phyloP scores from a whole-genome alignment of 805 yeast genomes.

The Nakazawaea ernobii region DNA sequence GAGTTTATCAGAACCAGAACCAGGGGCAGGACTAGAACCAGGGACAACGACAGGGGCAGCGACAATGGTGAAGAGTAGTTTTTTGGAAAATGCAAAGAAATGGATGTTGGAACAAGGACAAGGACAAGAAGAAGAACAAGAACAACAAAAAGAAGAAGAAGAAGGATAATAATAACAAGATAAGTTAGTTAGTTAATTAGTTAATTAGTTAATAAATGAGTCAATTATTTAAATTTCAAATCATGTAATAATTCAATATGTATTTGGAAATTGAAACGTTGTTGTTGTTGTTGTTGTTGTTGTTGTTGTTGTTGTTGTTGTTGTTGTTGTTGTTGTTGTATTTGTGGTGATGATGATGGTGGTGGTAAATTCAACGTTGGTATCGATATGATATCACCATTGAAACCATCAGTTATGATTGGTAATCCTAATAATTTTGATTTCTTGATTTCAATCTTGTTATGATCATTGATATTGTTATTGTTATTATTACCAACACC shows the following conservation, averaged over 20 bases:
- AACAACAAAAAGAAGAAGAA: too few species aligned
- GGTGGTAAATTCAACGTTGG: not conserved
- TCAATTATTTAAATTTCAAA: too few species aligned
- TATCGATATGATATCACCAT: not conserved
- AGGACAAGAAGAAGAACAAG: not conserved
- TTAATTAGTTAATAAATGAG: too few species aligned
- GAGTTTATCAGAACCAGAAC: too few species aligned
- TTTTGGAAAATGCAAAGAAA: conserved; percentile 37
- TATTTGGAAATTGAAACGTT: too few species aligned
- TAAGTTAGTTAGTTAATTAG: too few species aligned
- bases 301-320: not conserved
- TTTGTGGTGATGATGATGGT: too few species aligned
- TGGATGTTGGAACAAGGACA: conserved; percentile 18
- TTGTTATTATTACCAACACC: too few species aligned
- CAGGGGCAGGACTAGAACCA: too few species aligned
- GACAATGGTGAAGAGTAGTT: conserved; percentile 19
- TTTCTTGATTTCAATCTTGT: not conserved
- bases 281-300: not conserved
- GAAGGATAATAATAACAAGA: too few species aligned
- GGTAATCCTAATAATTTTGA: not conserved
- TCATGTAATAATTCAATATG: not conserved
- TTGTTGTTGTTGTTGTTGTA: too few species aligned
- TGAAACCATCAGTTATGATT: not conserved
- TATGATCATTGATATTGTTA: not conserved
- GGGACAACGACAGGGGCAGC: too few species aligned